Evolutionary conservation across 805 yeast species (phyloP).

Genomic region (Kazachstania psychrophila): DNA sequence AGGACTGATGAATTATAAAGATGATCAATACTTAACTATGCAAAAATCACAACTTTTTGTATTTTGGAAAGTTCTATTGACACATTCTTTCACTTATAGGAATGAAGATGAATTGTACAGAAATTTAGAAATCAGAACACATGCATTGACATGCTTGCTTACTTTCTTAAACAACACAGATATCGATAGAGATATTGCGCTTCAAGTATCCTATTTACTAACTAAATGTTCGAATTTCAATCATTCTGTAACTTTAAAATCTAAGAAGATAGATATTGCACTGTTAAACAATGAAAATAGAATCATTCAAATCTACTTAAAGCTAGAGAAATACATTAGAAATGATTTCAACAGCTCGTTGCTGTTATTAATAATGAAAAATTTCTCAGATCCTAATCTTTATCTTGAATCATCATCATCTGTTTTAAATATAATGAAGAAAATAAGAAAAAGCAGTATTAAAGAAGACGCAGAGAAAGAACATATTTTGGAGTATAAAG

Average conservation of each 20-base stretch:
- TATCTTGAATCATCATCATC: constrained; percentile 16
- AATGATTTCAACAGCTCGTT: constrained; percentile 35
- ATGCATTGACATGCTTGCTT: constrained; percentile 48
- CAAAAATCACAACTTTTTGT: constrained; percentile 50
- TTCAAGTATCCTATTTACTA: constrained; percentile 41
- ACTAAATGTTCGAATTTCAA: constrained; percentile 33
- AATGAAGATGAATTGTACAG: constrained; percentile 31
- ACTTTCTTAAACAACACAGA: constrained; percentile 38
- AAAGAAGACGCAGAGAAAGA: constrained; percentile 13
- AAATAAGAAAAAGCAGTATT: constrained; percentile 9
- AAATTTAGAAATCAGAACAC: constrained; percentile 44
- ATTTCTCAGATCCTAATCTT: constrained; percentile 39
- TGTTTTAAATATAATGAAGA: constrained; percentile 8
- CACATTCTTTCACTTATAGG: constrained; percentile 39
- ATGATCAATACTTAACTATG: constrained; percentile 42
- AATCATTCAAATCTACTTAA: constrained; percentile 38
- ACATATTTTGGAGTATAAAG: constrained; percentile 11
- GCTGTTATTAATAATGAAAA: constrained; percentile 32
- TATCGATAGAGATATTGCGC: constrained; percentile 36
- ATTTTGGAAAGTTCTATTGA: constrained; percentile 54
- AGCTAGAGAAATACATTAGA: constrained; percentile 27
- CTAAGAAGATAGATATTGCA: constrained; percentile 23
- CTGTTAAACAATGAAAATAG: constrained; percentile 35
- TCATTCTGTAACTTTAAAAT: constrained; percentile 23
- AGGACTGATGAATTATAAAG: constrained; percentile 54